Conservation (phyloP, 495 filamentous ascomycete genomes). For the Podospora comata region DNA sequence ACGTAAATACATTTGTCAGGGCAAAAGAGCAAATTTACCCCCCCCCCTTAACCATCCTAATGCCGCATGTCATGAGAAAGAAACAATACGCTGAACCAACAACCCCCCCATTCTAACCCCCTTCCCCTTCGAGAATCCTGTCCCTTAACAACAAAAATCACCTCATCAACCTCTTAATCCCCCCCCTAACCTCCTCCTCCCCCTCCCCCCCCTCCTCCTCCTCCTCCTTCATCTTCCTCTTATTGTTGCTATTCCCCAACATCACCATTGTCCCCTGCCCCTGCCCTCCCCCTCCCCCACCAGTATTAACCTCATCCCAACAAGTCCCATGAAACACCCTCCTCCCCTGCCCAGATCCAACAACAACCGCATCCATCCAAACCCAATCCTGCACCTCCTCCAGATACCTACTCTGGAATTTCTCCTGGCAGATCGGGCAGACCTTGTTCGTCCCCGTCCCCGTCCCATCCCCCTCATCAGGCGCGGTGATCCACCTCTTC, state of each 20-base stretch:
- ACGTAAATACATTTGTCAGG: background rate
- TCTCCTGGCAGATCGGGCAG: constrained; percentile 94
- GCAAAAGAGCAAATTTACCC: background rate
- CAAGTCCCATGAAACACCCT: constrained; percentile 89
- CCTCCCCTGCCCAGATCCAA: constrained; percentile 46
- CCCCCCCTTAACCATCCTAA: background rate
- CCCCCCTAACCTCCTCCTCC: background rate
- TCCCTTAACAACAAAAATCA: background rate
- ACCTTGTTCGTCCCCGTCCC: constrained; percentile 57
- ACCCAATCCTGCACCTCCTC: constrained; percentile 94
- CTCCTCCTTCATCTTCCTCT: background rate
- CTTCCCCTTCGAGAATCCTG: background rate
- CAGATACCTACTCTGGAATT: constrained; percentile 83
- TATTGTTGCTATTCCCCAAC: constrained; percentile 66
- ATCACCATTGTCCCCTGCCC: constrained; percentile 59
- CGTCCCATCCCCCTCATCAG: constrained; percentile 58
- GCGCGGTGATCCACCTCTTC: constrained; percentile 75
- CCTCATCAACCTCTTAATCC: background rate
- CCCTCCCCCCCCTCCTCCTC: too few relatives aligned
- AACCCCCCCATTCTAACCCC: background rate
- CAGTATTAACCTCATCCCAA: constrained; percentile 63
- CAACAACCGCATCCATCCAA: constrained; percentile 83
- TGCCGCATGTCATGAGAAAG: background rate
- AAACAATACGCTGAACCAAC: background rate
- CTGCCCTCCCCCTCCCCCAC: background rate